These are phyloP conservation scores for Monilinia aucupariae DNA, from an alignment of 2,329 filamentous ascomycete genomes.

Conservation along the genomic window DNA sequence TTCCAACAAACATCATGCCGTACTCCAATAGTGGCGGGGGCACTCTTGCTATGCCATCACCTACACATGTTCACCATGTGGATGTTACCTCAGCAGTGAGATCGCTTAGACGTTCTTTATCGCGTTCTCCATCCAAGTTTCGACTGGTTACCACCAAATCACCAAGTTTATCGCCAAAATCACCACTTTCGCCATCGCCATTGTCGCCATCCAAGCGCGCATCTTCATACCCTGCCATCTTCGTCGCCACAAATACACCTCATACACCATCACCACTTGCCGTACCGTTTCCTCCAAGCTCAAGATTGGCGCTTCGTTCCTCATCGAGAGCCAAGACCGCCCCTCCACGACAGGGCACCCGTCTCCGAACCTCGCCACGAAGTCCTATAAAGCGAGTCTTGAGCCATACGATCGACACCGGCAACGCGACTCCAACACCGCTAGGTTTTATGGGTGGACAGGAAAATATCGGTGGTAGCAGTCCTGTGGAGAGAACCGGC, in stretches of 20 bases:
- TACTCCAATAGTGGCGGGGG: conserved; percentile 60
- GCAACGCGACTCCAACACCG: conserved; percentile 53
- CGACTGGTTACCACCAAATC: conserved; percentile 50
- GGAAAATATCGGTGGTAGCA: conserved; percentile 40
- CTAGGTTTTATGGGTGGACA: conserved; percentile 34
- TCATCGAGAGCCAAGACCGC: conserved; percentile 55
- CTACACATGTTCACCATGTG: conserved; percentile 74
- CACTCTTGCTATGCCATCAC: conserved; percentile 80
- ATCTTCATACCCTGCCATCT: conserved; percentile 47
- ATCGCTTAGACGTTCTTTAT: conserved; percentile 80
- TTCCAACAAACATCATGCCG: conserved; percentile 43
- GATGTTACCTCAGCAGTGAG: conserved; percentile 77
- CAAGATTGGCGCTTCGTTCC: conserved; percentile 61
- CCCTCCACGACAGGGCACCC: conserved; percentile 51
- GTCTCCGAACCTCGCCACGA: conserved; percentile 66
- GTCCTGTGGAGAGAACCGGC: conserved; percentile 44
- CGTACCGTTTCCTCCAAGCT: conserved; percentile 60
- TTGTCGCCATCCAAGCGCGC: conserved; percentile 43
- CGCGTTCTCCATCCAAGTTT: conserved; percentile 90
- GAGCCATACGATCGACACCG: conserved; percentile 59
- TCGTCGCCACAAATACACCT: conserved; percentile 33
- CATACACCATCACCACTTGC: conserved; percentile 49
- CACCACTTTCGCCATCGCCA: conserved; percentile 54
- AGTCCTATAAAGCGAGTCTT: conserved; percentile 78
- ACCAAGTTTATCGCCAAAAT: conserved; percentile 44